Base-by-base conservation (phyloP, 2,329 filamentous ascomycete genomes). In the Colletotrichum godetiae region DNA sequence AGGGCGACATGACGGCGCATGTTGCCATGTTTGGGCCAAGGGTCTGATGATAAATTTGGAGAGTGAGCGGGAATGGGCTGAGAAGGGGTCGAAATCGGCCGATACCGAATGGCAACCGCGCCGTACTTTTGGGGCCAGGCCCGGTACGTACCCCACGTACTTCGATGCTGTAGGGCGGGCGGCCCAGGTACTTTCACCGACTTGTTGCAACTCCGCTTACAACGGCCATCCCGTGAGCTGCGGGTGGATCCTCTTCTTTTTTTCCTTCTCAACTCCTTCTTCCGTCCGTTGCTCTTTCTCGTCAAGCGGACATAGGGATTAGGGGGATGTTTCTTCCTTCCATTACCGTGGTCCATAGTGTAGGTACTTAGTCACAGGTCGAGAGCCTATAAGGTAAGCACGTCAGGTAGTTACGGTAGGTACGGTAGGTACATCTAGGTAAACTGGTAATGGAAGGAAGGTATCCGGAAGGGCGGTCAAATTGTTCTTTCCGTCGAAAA, bases 1-100 rank as follows among this genome's bases (percentile, higher is more conserved):
- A 70, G 62, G 74, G 74, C 62, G 58, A 67, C 65, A 69, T 75
- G 72, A 73, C 73, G 73, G 73, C 62, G 72, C 27, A 74, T 56
- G 68, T 67, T 71, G 71, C 71, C 71, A 73, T 66, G 71, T 67
- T 76, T 62, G 73, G 73, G 69, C 73, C 68, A 75, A 76, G 73
- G 57, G 78, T 82, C 80, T 78, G 79, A 74, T 76, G 78, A 81
- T 78, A 80, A 80, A 78, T 78, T 79, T 78, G 79, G 78, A 78
- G 78, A 77, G 79, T 77, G 80, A 79, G 77, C 74, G 77, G 76
- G 78, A 81, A 80, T 81, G 80, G 80, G 76, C 80, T 81, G 80
- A 81, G 78, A 74, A 78, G 79, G 76, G 76, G 76, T 72, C 66
- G 79, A 76, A 79, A 82, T 81, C 80, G 80, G 80, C 77, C 80